Evolutionary conservation across 1,284 basidiomycete species (phyloP), one percentile per base, ranked within the genome.

Genomic region (Cystobasidium slooffiae): DNA sequence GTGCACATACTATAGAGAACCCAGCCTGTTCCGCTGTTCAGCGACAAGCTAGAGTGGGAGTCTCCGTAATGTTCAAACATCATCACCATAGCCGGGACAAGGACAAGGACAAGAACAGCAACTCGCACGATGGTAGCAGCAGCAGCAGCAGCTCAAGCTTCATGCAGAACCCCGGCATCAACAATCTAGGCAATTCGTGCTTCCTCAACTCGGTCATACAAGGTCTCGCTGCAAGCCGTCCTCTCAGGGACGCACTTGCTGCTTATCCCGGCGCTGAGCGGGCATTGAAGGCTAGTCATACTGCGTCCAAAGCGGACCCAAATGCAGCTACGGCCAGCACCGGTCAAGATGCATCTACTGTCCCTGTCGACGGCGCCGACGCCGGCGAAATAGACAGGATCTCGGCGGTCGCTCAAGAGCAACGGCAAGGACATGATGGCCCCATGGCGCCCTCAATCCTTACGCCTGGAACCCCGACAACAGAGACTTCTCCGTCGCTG

Each of bases 121-220:
- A 65, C 41, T 37, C 12, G 18, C 31, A 31, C 31, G 31, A 14
- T 14, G 67, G 12, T 3, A 43, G 20, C 10, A 10, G 41, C 41
- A 24, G 63, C 43, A 70, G 68, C 49, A 62, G 44, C 44, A 53
- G n/a, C 41, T 55, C 24, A 7, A 64, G 52, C 51, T 66, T 24
- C 44, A 39, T 56, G 7, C 52, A 18, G 18, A 47, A 64, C 14
- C 67, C 68, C 1, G 56, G 74, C 12, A 58, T 68, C 44, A 61
- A 46, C 51, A 75, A 75, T 43, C 61, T 75, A 24, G 74, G 74
- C 56, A 75, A 75, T 43, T 69, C 74, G 43, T 82, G 81, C 75
- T 82, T 81, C 76, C 78, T 81, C 76, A 82, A 82, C 68, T 80
- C 79, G 55, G 79, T 80, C 31, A 72, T 82, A 5, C 81, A 82